Conservation (phyloP, 2,329 filamentous ascomycete species). For the Phaeophleospora eucalypticola region DNA sequence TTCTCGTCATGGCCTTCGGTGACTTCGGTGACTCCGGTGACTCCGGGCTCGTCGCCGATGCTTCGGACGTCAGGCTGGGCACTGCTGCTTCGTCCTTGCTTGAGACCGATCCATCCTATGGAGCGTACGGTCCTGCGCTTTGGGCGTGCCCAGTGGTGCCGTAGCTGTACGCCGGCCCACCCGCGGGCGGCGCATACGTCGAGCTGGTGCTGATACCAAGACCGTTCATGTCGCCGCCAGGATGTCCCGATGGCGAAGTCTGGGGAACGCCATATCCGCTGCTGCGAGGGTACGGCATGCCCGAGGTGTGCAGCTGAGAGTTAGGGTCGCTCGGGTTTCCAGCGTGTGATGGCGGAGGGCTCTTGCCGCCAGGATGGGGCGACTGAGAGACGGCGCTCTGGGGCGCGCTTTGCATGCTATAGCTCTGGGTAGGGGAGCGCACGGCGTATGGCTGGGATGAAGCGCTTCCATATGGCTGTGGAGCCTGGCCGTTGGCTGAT, state of each 20-base stretch:
- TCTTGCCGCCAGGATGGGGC: conserved; percentile 27
- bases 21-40: no score
- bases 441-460: conserved; percentile 28
- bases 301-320: conserved; percentile 16
- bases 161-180: conserved; percentile 22
- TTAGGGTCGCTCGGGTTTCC: conserved; percentile 16
- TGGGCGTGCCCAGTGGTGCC: conserved; percentile 17
- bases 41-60: no score
- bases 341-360: conserved; percentile 23
- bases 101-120: no score
- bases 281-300: conserved; percentile 24
- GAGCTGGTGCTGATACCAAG: conserved; percentile 27
- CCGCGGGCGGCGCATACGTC: conserved; percentile 23
- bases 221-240: conserved; percentile 27
- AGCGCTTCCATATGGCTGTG: conserved; percentile 25
- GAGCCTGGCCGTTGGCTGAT: conserved; percentile 24
- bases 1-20: no score
- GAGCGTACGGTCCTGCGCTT: conserved; percentile 16
- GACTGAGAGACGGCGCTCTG: conserved; percentile 28
- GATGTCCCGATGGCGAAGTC: conserved; percentile 23
- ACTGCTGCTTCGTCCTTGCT: no score
- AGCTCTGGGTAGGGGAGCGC: conserved; percentile 28
- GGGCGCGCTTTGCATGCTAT: conserved; percentile 27
- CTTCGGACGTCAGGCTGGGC: no score
- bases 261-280: conserved; percentile 17